Evolutionary conservation across 2,329 filamentous ascomycete genomes (phyloP).

Genomic region (Furcasterigmium furcatum): DNA sequence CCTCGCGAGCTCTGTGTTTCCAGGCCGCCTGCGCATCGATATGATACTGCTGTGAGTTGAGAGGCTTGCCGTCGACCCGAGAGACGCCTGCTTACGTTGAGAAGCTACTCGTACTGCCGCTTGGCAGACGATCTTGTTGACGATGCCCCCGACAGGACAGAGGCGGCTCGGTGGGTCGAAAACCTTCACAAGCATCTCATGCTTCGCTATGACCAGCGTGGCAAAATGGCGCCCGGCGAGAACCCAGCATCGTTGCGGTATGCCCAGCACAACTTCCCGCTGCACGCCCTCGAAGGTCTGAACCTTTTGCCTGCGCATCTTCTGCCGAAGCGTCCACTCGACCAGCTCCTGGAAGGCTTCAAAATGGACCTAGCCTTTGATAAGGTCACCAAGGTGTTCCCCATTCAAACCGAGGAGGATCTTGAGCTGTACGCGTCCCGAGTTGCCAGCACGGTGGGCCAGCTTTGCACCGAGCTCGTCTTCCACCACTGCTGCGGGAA

Average conservation of each 20-base stretch:
- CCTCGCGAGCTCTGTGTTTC: slow-evolving; percentile 66
- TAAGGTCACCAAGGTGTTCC: slow-evolving; percentile 29
- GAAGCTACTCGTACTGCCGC: slow-evolving; percentile 68
- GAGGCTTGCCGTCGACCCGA: too few relatives aligned
- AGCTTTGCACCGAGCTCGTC: slow-evolving; percentile 64
- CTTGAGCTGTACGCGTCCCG: slow-evolving; percentile 62
- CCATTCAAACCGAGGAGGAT: slow-evolving; percentile 56
- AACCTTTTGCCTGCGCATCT: slow-evolving; percentile 54
- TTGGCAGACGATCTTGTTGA: slow-evolving; percentile 73
- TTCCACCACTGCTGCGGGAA: slow-evolving; percentile 48
- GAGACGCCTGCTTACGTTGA: slow-evolving; percentile 13
- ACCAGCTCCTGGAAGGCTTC: slow-evolving; percentile 65
- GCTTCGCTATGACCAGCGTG: slow-evolving; percentile 38
- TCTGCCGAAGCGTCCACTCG: slow-evolving; percentile 57
- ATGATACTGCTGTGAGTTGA: slow-evolving; percentile 55
- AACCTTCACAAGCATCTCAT: slow-evolving; percentile 57
- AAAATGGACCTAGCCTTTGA: slow-evolving; percentile 62
- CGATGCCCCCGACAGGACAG: slow-evolving; percentile 48
- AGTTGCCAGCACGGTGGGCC: slow-evolving; percentile 70
- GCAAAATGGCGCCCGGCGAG: slow-evolving; percentile 11
- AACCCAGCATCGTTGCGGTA: slow-evolving; percentile 22
- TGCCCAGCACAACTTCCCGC: slow-evolving; percentile 48
- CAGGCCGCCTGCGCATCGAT: slow-evolving; percentile 65
- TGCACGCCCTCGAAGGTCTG: slow-evolving; percentile 48
- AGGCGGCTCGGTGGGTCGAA: slow-evolving; percentile 55